Base-by-base conservation (phyloP, 1,284 basidiomycete genomes). In the Phellinidium pouzarii region DNA sequence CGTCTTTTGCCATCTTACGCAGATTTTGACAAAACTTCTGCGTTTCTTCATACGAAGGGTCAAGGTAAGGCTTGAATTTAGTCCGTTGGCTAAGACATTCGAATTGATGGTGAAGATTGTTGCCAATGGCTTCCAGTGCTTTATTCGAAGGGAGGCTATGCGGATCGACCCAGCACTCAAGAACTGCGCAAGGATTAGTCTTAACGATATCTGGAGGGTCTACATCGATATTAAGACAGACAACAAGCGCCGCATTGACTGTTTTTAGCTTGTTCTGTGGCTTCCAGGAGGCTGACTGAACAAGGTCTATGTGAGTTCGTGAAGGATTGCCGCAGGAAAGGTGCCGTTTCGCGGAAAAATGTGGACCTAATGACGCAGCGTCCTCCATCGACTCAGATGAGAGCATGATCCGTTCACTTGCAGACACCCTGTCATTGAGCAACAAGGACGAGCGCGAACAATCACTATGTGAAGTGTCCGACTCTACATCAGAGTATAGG, bases 101-200 rank as follows among this genome's bases (percentile, higher is more conserved):
- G 66, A 96, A 99, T 66, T 99, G 96, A 61, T 93, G 89, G 63
- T 94, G 90, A 5, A 99, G 72, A 68, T 98, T 95, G 48, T 85
- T 84, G 7, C 92, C 91, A 58, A 94, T 93, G 41, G 88, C 84
- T 63, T 94, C 91, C 17, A 93, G 74, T 40, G 92, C 94, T 66
- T 95, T 95, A 57, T 87, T 82, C 1, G 86, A 87, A 20, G 87
- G 89, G 74, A 94, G 80, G 25, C 84, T 87, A 58, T 88, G 87
- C 1, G 95, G 95, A 69, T 99, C 95, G 41, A 98, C 90, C 95
- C 95, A 99, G 61, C 93, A 94, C 69, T 99, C 95, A 48, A 97
- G 76, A 48, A 90, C 87, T 0, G 95, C 94, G 64, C 93, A 97
- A 1, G 95, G 96, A 59, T 89, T 91, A 7, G 96, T 98, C 76